phyloP scores from a whole-genome alignment of 768 basidiomycete genomes.

The Baorangia bicolor region DNA sequence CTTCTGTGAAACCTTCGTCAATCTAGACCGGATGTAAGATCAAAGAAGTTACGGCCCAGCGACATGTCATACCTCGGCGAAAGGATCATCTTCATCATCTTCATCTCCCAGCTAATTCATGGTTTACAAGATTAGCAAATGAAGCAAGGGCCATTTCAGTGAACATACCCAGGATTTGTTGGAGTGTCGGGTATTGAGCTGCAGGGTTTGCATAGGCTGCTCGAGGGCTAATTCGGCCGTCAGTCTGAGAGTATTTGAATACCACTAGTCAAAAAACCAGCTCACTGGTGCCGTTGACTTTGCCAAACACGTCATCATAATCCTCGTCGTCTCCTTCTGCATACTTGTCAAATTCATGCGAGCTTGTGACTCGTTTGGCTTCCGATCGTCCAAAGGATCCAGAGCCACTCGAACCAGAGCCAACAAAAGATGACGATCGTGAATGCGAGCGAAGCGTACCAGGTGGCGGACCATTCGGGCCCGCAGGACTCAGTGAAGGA shows the following conservation, averaged over 20 bases:
- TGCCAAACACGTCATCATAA: conserved; percentile 94
- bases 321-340: conserved; percentile 88
- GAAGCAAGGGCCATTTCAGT: conserved; percentile 6
- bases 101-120: conserved; percentile 68
- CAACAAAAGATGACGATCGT: conserved; percentile 57
- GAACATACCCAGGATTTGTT: conserved; percentile 81
- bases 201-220: conserved; percentile 69
- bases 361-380: conserved; percentile 50
- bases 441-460: conserved; percentile 46
- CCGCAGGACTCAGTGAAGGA: conserved; percentile 49
- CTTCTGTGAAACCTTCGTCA: conserved; percentile 89
- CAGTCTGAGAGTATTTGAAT: background rate
- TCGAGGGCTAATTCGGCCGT: conserved; percentile 44
- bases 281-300: conserved; percentile 65
- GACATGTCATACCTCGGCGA: conserved; percentile 68
- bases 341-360: conserved; percentile 79
- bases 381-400: conserved; percentile 69
- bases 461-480: conserved; percentile 22
- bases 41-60: background rate
- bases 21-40: conserved; percentile 48
- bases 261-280: conserved; percentile 10
- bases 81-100: conserved; percentile 92
- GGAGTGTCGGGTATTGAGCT: conserved; percentile 83
- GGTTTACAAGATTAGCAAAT: background rate
- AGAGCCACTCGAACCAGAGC: conserved; percentile 38